Evolutionary conservation across 208 protist genomes (phyloP).

Genomic region (Strigomonas galati): DNA sequence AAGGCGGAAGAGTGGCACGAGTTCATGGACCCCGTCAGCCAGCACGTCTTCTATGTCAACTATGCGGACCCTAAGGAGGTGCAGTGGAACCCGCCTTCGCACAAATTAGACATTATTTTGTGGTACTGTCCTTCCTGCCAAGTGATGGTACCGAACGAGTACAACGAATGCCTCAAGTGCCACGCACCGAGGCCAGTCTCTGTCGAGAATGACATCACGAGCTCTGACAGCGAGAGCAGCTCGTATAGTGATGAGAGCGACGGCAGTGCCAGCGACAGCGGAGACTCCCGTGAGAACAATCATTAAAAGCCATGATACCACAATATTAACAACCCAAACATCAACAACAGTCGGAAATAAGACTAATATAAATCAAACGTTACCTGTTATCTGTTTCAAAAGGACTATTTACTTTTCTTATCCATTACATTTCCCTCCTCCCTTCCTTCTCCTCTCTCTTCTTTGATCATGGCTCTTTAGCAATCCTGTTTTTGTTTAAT

Average conservation of each 20-base stretch:
- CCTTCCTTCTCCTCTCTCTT: too few relatives aligned
- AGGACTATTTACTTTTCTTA: too few relatives aligned
- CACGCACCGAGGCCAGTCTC: conserved; percentile 48
- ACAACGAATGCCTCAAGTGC: conserved; percentile 79
- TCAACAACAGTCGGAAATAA: too few relatives aligned
- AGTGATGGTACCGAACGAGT: conserved; percentile 49
- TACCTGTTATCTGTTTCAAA: too few relatives aligned
- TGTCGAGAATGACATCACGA: conserved; percentile 17
- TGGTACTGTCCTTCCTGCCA: conserved; percentile 77
- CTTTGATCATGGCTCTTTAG: too few relatives aligned
- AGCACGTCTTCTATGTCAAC: conserved; percentile 78
- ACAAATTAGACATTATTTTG: conserved; percentile 70
- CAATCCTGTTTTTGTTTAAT: too few relatives aligned
- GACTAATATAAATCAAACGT: too few relatives aligned
- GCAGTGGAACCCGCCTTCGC: conserved; percentile 60
- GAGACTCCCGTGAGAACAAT: too few relatives aligned
- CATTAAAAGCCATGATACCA: too few relatives aligned
- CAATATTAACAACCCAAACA: too few relatives aligned
- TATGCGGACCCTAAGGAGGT: conserved; percentile 56
- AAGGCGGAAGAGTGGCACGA: conserved; percentile 82
- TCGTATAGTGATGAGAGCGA: conserved; percentile 3
- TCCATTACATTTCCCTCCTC: too few relatives aligned
- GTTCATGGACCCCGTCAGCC: conserved; percentile 55
- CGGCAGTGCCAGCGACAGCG: conserved; percentile 6
- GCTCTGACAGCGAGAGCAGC: conserved; percentile 10